Evolutionary conservation across 2,329 filamentous ascomycete species (phyloP), one percentile per base, ranked within the genome.

Genomic region (Pseudocercospora fuligena): DNA sequence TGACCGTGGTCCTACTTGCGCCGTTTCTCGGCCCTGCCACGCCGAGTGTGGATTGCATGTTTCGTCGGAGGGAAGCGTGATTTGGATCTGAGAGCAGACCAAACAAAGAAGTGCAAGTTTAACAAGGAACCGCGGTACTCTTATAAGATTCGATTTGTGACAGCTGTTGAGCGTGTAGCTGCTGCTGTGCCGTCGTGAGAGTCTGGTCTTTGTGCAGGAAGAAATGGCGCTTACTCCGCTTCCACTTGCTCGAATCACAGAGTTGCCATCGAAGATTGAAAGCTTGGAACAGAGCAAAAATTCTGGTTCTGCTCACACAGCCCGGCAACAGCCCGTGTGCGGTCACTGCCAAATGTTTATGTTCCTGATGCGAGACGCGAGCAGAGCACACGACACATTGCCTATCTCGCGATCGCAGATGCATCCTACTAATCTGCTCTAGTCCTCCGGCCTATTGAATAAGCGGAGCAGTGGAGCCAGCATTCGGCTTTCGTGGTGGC

Each of bases 401-500:
- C 23, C 27, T 21, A 57, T 36, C 53, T 23, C 53, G 53, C 53
- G 25, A 56, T 56, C 53, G 49, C 53, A 56, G 53, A n/a, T 53
- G 46, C 46, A n/a, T 23, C 46, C 14, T n/a, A 11, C 49, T 27
- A 53, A 53, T 53, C 21, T 53, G 49, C 49, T 53, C 8, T 47
- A 47, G 46, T 46, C 49, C 2, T 14, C 49, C 23, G 21, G 21
- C 21, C 46, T 47, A 19, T 54, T 54, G 21, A 12, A 27, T 25
- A 14, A 27, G n/a, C 23, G 25, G 53, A 14, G 23, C 29, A 56
- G 53, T 56, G 53, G 53, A 25, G 25, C 53, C 53, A 57, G 53
- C 53, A 36, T 23, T 31, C 53, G 53, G 29, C 53, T 57, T 57
- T 57, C 29, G 46, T 19, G 46, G 53, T 57, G 53, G 53, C 53